These are phyloP conservation scores for Protomyces arabidopsidicola DNA, from an alignment of 1,139 yeast species.

Conservation along the genomic window DNA sequence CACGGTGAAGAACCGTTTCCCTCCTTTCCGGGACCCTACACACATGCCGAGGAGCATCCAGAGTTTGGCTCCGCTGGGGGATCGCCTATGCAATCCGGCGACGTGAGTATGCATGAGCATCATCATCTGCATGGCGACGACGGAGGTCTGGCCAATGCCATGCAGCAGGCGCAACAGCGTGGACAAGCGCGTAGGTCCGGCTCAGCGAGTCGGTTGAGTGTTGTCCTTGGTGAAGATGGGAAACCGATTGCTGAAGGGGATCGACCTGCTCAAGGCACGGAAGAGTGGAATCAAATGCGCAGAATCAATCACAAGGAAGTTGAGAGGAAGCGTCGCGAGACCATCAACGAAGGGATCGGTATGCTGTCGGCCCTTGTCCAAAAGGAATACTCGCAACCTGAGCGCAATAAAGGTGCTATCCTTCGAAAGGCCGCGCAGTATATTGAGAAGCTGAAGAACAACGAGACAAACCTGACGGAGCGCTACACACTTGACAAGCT, in stretches of 20 bases:
- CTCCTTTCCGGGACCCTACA: background rate
- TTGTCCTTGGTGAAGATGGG: conserved; percentile 24
- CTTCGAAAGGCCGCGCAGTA: conserved; percentile 83
- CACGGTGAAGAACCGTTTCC: background rate
- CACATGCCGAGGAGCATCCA: background rate
- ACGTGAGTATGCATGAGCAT: background rate
- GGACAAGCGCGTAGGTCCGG: background rate
- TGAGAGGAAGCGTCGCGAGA: conserved; percentile 91
- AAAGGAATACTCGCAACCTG: conserved; percentile 48
- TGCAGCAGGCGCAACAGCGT: background rate
- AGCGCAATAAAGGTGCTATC: conserved; percentile 86
- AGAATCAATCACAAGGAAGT: conserved; percentile 95
- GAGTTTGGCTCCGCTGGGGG: background rate
- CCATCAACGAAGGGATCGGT: conserved; percentile 82
- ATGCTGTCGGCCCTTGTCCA: conserved; percentile 67
- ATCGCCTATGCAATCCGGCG: background rate
- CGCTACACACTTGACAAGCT: conserved; percentile 23
- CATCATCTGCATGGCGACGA: background rate
- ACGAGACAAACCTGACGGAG: conserved; percentile 75
- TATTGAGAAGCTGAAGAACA: conserved; percentile 70
- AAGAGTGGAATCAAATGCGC: conserved; percentile 82
- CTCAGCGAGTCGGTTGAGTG: conserved; percentile 8
- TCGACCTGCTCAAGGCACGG: conserved; percentile 54
- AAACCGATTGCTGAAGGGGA: conserved; percentile 21
- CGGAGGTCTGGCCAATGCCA: background rate